phyloP scores from a whole-genome alignment of 2,329 filamentous ascomycete genomes.

The Penicillium sp. region DNA sequence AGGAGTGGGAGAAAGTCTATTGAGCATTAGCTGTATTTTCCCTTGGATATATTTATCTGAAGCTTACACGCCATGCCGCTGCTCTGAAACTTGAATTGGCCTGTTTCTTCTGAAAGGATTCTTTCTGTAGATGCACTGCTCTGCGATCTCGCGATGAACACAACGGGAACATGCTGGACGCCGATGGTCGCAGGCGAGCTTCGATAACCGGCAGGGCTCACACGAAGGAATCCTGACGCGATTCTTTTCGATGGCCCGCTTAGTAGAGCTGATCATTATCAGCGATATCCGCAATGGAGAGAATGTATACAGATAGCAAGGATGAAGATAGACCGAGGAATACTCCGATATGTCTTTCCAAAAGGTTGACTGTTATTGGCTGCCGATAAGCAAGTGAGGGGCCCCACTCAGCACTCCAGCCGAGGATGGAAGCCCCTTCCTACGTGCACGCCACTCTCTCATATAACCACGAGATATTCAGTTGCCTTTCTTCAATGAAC shows the following conservation, averaged over 20 bases:
- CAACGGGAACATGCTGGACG: constrained; percentile 11
- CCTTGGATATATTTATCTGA: neutral
- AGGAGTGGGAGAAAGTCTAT: neutral
- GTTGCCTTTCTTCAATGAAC: too few relatives aligned
- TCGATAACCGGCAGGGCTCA: constrained; percentile 11
- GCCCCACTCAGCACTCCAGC: too few relatives aligned
- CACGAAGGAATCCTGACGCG: constrained; percentile 9
- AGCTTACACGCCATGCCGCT: constrained; percentile 1
- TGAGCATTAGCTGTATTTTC: neutral
- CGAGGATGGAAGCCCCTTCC: too few relatives aligned
- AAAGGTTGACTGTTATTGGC: neutral
- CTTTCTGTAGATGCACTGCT: constrained; percentile 11
- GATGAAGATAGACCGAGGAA: neutral
- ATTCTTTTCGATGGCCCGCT: constrained; percentile 7
- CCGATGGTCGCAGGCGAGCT: constrained; percentile 10
- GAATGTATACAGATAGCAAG: neutral
- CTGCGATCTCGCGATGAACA: constrained; percentile 8
- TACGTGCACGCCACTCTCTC: too few relatives aligned
- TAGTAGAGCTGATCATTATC: neutral
- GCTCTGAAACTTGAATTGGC: constrained; percentile 2
- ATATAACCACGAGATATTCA: too few relatives aligned
- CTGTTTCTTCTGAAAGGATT: constrained; percentile 10
- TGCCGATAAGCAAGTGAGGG: neutral
- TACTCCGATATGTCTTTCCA: too few relatives aligned
- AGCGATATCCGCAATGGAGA: neutral